Evolutionary conservation across 176 grass and related monocot genomes (phyloP), one percentile per base, ranked within the genome.

Genomic region (Rhipidocladum racemiflorum): DNA sequence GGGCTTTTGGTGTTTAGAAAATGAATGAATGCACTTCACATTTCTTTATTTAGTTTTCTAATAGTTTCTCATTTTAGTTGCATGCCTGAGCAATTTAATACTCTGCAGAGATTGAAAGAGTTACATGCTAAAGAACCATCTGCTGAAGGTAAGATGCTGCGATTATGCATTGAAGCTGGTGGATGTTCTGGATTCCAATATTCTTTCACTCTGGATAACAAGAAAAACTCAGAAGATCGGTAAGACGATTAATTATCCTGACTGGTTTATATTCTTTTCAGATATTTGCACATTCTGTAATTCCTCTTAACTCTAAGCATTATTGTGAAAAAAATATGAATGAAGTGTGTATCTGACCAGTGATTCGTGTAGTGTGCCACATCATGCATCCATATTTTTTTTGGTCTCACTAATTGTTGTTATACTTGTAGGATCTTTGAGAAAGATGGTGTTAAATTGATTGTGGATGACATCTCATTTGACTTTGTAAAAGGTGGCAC

Each of bases 401-500:
- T n/a, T 60, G 71, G 21, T 51, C 74, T 73, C 11, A 50, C 7
- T 12, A 63, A 53, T 46, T 56, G 25, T 76, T 28, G 4, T 64
- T 76, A 64, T 28, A 71, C 48, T 53, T 71, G 48, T 86, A 98
- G 95, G 85, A 21, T 95, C 13, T 98, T 93, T 79, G 95, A 98
- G 84, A 89, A 91, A 81, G 76, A 95, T 85, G 90, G 90, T 36
- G 84, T 93, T 48, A 91, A 91, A 75, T 76, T 98, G 76, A 88
- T 98, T 30, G 92, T 98, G 40, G 95, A 98, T 76, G 83, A 85
- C 65, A 81, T 93, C 50, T 98, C 95, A 28, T 95, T 93, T 63
- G 95, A 98, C 61, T 98, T 98, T 69, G 90, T 98, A 32, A 95
- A 98, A 92, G 95, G 95, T 44, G 84, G 92, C 6, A 90, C 92